Evolutionary conservation across 345 rosid species (phyloP).

Genomic region (Raphanus sativus): DNA sequence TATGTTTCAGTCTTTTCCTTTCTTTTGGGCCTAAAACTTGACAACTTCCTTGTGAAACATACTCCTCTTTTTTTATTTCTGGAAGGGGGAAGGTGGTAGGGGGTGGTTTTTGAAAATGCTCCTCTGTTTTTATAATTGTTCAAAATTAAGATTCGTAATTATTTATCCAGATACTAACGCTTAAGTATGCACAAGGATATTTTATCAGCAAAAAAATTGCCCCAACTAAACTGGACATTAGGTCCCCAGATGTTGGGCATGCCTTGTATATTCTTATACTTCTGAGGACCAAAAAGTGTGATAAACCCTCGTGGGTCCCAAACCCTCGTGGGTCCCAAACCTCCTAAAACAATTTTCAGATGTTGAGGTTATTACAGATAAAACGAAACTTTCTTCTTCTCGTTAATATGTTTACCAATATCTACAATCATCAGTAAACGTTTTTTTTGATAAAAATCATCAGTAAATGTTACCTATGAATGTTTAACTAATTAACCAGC

Average conservation of each 20-base stretch:
- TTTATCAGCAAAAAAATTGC: not conserved
- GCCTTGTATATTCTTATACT: constrained; percentile 28
- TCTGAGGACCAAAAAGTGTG: constrained; percentile 35
- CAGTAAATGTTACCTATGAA: not conserved
- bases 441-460: not conserved
- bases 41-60: no score
- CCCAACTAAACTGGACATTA: constrained; percentile 24
- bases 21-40: not conserved
- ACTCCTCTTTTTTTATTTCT: no score
- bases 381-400: not conserved
- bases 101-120: not conserved
- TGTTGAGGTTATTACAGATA: not conserved
- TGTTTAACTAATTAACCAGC: not conserved
- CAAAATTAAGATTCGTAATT: not conserved
- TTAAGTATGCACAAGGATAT: not conserved
- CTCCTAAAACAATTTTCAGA: constrained; percentile 35
- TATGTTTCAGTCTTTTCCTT: not conserved
- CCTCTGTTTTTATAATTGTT: not conserved
- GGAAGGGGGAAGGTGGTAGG: no score
- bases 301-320: constrained; percentile 28
- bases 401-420: not conserved
- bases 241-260: constrained; percentile 37
- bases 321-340: constrained; percentile 26
- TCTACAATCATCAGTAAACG: not conserved
- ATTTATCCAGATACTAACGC: not conserved